Evolutionary conservation across 345 rosid genomes (phyloP), one percentile per base, ranked within the genome.

Genomic region (Dipteronia dyeriana): DNA sequence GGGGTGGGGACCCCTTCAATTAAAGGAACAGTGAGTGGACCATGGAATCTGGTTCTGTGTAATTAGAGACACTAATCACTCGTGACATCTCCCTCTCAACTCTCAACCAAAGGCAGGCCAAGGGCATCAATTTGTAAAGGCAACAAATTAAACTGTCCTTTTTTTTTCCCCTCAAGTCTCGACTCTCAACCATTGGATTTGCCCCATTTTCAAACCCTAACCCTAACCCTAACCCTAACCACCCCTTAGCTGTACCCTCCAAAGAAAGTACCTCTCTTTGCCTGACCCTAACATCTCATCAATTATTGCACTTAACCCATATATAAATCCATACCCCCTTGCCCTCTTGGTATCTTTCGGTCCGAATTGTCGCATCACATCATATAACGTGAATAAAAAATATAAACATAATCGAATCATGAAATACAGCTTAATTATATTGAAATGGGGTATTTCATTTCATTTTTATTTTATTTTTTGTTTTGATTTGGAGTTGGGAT

Each of bases 21-120:
- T 57, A 22, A 59, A 59, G 9, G 22, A 41, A 31, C 56, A 60
- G 31, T 7, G 51, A 51, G 25, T 34, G 76, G 84, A 47, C 71
- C 79, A 61, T 71, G 83, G 78, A 83, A 78, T 80, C 68, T 71
- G 82, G 78, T 71, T 68, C 81, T 62, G 43, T 26, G 57, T 26
- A 45, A 65, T 77, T 68, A 20, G 43, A 34, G 79, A 26, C 16
- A 14, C 16, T 70, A 71, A 49, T 26, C 12, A 14, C 20, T 70
- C 65, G 38, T 26, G 75, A 63, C 75, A 62, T 13, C 53, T 73
- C 60, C 12, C 60, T 31, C 38, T 78, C 23, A 59, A 9, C 45
- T 39, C 47, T 43, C 12, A 45, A 10, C 13, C 25, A 41, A 7
- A 41, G 45, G 10, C 45, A 26, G 31, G 43, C n/a, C n/a, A 13